Conservation (phyloP, 2,329 filamentous ascomycete genomes). For the Talaromyces sp. region DNA sequence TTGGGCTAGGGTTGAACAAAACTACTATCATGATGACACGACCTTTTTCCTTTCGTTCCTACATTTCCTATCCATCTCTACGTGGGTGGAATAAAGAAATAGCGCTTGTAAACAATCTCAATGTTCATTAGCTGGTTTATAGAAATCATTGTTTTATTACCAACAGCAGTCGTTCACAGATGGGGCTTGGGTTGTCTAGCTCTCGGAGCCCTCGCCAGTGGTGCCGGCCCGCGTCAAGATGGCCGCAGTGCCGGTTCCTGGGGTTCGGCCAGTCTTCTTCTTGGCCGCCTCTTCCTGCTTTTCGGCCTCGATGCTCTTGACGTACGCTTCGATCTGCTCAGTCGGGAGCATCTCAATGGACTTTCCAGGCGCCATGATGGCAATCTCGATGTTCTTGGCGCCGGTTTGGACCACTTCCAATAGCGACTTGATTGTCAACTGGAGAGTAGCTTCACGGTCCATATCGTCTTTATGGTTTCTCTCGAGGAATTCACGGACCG, state of each 20-base stretch:
- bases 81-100: background rate
- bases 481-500: constrained; percentile 96
- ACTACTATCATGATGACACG: constrained; percentile 19
- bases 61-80: background rate
- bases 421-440: constrained; percentile 95
- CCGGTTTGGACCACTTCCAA: constrained; percentile 97
- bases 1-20: constrained; percentile 54
- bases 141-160: constrained; percentile 12
- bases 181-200: constrained; percentile 13
- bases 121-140: background rate
- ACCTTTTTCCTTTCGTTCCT: constrained; percentile 12
- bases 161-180: constrained; percentile 4
- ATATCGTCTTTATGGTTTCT: constrained; percentile 98
- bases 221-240: constrained; percentile 62
- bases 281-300: constrained; percentile 98
- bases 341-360: constrained; percentile 86
- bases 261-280: constrained; percentile 72
- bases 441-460: constrained; percentile 93
- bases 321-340: constrained; percentile 93
- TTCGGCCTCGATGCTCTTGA: constrained; percentile 98
- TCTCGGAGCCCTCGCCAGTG: constrained; percentile 31
- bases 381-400: constrained; percentile 99
- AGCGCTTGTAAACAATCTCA: constrained; percentile 17
- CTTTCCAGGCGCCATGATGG: constrained; percentile 93
- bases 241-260: constrained; percentile 50